Conservation (phyloP, 169 alveolate genomes). For the Cytauxzoon felis region DNA sequence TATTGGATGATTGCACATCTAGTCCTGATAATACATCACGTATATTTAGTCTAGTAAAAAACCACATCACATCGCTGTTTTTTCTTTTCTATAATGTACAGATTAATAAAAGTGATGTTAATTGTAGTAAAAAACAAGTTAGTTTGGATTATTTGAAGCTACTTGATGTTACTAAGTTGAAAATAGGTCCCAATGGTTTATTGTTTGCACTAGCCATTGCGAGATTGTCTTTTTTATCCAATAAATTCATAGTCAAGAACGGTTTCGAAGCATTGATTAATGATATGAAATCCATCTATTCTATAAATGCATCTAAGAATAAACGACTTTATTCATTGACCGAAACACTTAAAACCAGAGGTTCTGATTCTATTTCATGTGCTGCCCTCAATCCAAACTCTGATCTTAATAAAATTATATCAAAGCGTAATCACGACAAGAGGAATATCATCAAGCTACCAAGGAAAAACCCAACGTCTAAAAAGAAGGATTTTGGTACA, state of each 20-base stretch:
- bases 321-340: constrained; percentile 23
- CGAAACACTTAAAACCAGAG: constrained; percentile 28
- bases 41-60: constrained; percentile 39
- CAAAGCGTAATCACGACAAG: too few relatives aligned
- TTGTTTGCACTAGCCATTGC: constrained; percentile 11
- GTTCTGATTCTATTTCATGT: neutral
- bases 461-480: neutral
- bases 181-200: constrained; percentile 30
- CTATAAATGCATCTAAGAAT: neutral
- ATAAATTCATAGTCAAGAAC: constrained; percentile 38
- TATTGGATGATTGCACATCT: neutral
- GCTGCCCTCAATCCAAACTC: constrained; percentile 31
- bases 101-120: constrained; percentile 5
- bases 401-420: too few relatives aligned
- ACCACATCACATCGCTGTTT: constrained; percentile 1
- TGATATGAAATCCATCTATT: neutral
- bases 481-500: constrained; percentile 1
- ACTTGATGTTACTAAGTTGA: constrained; percentile 21
- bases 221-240: constrained; percentile 22
- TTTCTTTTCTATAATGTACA: constrained; percentile 33
- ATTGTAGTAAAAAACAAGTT: neutral
- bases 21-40: neutral
- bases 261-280: constrained; percentile 21
- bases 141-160: too few relatives aligned
- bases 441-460: neutral